Evolutionary conservation across 257 asterid species (phyloP), one percentile per base, ranked within the genome.

Genomic region (Solanum ossicruentum): DNA sequence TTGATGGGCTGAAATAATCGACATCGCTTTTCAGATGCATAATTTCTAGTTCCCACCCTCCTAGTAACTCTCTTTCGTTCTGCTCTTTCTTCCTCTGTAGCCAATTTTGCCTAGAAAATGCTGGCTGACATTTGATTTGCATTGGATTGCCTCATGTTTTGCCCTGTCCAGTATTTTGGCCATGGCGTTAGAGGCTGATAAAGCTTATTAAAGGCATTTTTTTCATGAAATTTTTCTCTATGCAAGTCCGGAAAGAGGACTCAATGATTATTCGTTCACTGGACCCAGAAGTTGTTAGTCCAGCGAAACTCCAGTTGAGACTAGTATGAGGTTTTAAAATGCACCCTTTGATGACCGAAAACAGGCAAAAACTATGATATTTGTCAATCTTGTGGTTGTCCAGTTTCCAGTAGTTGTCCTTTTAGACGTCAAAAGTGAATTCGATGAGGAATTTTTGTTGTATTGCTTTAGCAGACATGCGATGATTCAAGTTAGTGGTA

Each of bases 1-100:
- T 60, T 81, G 84, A 86, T 82, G 85, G 77, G 84, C 84, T 85
- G 80, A 84, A 93, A 93, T 93, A 93, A 93, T 88, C 43, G 78
- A 83, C 79, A 92, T 82, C 83, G 63, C 10, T 87, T 73, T 87
- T 60, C 51, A 61, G 77, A 79, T 72, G 75, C 61, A 84, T 72
- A 65, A 23, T 58, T 58, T 58, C 71, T 23, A 63, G 71, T 63
- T 63, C 41, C 20, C 72, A 65, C 72, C 20, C 72, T 57, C 43
- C 41, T 10, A 47, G 20, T 0, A 57, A 56, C 63, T 56, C 63
- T 18, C 41, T 36, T 36, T 36, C 6, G 41, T 36, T 36, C 41
- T 5, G 41, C 20, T 58, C 10, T 15, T 7, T 60, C 51, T 52
- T 80, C 79, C 54, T 87, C 81, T 80, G 47, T 85, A 85, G 85